Evolutionary conservation across 2,329 filamentous ascomycete species (phyloP), one percentile per base, ranked within the genome.

Genomic region (Aspergillus sp.): DNA sequence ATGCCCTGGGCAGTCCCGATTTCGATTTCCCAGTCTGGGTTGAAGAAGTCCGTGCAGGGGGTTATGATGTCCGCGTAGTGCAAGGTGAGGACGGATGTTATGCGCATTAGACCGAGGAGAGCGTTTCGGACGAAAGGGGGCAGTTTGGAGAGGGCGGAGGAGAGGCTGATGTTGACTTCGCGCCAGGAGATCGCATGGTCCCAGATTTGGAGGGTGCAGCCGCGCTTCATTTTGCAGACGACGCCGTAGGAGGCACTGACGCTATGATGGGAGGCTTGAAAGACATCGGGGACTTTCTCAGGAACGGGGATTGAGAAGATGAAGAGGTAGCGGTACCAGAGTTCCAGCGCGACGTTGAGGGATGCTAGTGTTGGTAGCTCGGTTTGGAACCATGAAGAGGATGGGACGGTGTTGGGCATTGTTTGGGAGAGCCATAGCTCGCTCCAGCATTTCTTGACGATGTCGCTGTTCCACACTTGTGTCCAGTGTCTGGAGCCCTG

Each of bases 181-280:
- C 80, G 70, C 79, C 79, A 83, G 41, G 75, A 77, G 52, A 83
- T 82, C 15, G 77, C 78, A 59, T 83, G 80, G 53, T 83, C 80
- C 80, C 80, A 83, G 49, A 83, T 80, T 53, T 81, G 78, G 27
- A 82, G 71, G 0, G 77, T 81, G 49, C 78, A 80, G 48, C 76
- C 75, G 22, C 78, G 73, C 63, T 80, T 80, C 53, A 82, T 69
- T 63, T 83, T 82, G 62, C 80, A 80, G 7, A 83, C 74, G 49
- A 83, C 77, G 30, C 80, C 80, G 49, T 82, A 83, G 0, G 80
- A 76, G 4, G 78, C 79, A 46, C 78, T 78, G 38, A 81, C 78
- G 50, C 77, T 79, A 63, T 83, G 80, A 56, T 83, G 80, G 2
- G 80, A 82, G 25, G 79, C 79, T 60, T 83, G 80, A 60, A 82